These are phyloP conservation scores for Phylloporus sp. DNA, from an alignment of 768 basidiomycete genomes.

Conservation along the genomic window DNA sequence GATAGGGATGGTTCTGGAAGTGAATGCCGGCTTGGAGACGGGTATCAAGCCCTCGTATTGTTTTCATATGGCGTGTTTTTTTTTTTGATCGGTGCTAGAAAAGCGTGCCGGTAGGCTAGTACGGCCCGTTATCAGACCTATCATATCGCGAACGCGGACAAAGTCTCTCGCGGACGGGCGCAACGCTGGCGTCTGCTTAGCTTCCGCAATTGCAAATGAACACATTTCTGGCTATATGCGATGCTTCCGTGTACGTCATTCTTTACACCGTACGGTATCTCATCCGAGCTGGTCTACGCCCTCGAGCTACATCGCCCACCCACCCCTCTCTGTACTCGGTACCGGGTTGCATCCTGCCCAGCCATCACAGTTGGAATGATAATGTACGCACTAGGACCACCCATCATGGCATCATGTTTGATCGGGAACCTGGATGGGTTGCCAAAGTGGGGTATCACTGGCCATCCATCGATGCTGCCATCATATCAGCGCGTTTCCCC, in stretches of 20 bases:
- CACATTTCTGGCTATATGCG: neutral
- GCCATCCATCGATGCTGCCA: neutral
- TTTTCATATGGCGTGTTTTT: slow-evolving; percentile 16
- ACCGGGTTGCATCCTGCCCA: neutral
- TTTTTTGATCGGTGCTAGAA: neutral
- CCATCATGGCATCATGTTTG: neutral
- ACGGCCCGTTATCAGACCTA: neutral
- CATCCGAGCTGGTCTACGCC: neutral
- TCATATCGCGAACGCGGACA: neutral
- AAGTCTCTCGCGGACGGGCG: neutral
- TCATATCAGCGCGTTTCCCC: too few species aligned
- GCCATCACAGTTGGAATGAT: neutral
- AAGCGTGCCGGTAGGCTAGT: neutral
- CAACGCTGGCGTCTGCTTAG: neutral
- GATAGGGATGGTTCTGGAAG: slow-evolving; percentile 28
- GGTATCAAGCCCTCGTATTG: slow-evolving; percentile 56
- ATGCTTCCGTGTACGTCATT: neutral
- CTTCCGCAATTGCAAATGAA: neutral
- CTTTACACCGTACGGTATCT: neutral
- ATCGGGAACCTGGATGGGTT: neutral
- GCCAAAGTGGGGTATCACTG: neutral
- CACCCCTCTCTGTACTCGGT: neutral
- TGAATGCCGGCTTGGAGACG: slow-evolving; percentile 49
- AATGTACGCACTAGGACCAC: neutral
- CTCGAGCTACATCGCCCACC: neutral